Evolutionary conservation across 306 rosid genomes (phyloP).

Genomic region (Begonia peltatifolia): DNA sequence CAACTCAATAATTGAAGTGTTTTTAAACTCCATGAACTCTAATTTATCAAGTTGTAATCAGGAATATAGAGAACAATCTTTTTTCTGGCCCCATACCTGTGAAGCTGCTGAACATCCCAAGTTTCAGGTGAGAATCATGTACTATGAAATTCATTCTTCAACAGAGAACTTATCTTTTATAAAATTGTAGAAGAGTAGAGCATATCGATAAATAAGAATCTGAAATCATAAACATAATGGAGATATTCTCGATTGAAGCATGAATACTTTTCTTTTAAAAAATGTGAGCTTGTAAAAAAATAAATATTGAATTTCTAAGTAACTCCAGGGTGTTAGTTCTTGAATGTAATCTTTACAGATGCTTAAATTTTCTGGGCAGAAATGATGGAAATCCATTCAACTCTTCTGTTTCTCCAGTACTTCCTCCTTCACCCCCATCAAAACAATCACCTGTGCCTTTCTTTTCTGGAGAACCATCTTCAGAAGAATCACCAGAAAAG

Average conservation of each 20-base stretch:
- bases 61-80: constrained; percentile 77
- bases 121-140: constrained; percentile 32
- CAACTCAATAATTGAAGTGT: constrained; percentile 1
- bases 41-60: constrained; percentile 21
- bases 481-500: constrained; percentile 36
- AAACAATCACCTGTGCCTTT: constrained; percentile 22
- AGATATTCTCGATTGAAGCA: too few relatives aligned
- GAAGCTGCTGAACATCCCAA: constrained; percentile 59
- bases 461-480: constrained; percentile 27
- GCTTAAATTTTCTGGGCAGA: constrained; percentile 22
- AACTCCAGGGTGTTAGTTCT: too few relatives aligned
- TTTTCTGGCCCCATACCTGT: constrained; percentile 75
- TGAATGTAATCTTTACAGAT: too few relatives aligned
- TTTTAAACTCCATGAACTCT: too few relatives aligned
- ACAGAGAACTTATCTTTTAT: not conserved
- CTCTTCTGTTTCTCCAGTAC: constrained; percentile 36
- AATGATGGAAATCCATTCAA: constrained; percentile 71
- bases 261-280: too few relatives aligned
- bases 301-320: too few relatives aligned
- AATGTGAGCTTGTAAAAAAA: too few relatives aligned
- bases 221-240: too few relatives aligned
- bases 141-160: too few relatives aligned
- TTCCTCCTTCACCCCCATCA: constrained; percentile 33
- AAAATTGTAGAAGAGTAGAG: too few relatives aligned
- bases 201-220: too few relatives aligned